Percentiles rank a stretch among this genome's conserved stretches.
phyloP scores from a whole-genome alignment of 2,329 filamentous ascomycete species.

The Cercospora zeae-maydis region DNA sequence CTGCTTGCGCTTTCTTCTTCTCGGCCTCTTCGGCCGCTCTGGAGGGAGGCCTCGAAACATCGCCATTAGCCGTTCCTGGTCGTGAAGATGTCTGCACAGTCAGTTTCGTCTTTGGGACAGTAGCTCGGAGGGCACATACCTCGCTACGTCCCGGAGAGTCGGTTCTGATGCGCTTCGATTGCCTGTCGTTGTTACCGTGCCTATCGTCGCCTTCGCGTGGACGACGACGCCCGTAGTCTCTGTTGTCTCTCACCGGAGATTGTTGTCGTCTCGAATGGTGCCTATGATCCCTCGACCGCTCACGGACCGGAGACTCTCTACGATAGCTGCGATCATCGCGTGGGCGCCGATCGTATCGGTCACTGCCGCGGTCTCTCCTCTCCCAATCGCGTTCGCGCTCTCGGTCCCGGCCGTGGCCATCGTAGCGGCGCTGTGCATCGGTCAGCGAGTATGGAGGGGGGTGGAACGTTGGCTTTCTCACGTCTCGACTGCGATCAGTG shows the following conservation, averaged over 20 bases:
- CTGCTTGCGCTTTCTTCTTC: slow-evolving; percentile 77
- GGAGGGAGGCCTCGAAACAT: slow-evolving; percentile 9
- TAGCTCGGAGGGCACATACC: slow-evolving; percentile 13
- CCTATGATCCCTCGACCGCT: slow-evolving; percentile 41
- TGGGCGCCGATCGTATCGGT: slow-evolving; percentile 20
- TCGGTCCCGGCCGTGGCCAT: slow-evolving; percentile 13
- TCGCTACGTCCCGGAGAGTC: slow-evolving; percentile 13
- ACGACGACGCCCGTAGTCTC: slow-evolving; percentile 52
- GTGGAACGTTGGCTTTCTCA: neutral
- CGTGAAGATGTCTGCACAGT: slow-evolving; percentile 23
- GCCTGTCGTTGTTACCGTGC: slow-evolving; percentile 48
- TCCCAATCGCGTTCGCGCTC: slow-evolving; percentile 24
- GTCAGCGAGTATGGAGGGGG: slow-evolving; percentile 9
- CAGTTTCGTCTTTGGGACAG: slow-evolving; percentile 1
- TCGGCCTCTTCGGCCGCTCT: slow-evolving; percentile 60
- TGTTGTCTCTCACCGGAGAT: slow-evolving; percentile 23
- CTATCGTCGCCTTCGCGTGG: slow-evolving; percentile 45
- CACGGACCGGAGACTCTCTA: slow-evolving; percentile 16
- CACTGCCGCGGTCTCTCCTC: slow-evolving; percentile 21
- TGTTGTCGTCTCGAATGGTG: slow-evolving; percentile 1
- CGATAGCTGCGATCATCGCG: slow-evolving; percentile 24
- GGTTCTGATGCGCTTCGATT: slow-evolving; percentile 45
- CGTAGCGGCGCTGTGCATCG: slow-evolving; percentile 11
- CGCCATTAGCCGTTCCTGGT: slow-evolving; percentile 12
- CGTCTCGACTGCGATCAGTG: slow-evolving; percentile 23